Conservation (phyloP, 371 early-diverging fungal species). For the Mucor plumbeus region DNA sequence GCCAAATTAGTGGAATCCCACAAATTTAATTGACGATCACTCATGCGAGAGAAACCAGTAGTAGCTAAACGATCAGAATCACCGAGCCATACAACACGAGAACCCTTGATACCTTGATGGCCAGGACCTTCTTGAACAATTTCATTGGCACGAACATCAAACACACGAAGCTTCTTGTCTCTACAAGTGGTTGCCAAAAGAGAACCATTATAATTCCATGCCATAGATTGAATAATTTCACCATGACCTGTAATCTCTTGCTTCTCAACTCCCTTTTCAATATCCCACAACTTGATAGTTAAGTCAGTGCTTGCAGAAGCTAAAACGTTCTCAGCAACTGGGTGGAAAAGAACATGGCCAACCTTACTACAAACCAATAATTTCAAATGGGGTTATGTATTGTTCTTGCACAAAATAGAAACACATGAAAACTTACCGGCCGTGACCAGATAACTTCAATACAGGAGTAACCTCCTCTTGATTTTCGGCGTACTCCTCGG, state of each 20-base stretch:
- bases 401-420: not conserved
- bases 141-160: conserved; percentile 89
- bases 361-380: conserved; percentile 71
- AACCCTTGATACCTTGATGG: conserved; percentile 97
- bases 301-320: conserved; percentile 91
- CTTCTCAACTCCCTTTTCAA: conserved; percentile 87
- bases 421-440: conserved; percentile 45
- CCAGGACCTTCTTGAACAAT: conserved; percentile 82
- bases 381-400: not conserved
- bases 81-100: conserved; percentile 94
- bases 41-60: conserved; percentile 93
- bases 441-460: conserved; percentile 69
- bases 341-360: conserved; percentile 97
- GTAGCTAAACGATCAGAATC: conserved; percentile 81
- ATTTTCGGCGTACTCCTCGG: conserved; percentile 75
- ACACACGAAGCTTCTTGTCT: conserved; percentile 93
- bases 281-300: conserved; percentile 97
- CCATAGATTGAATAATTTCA: conserved; percentile 90
- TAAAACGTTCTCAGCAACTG: conserved; percentile 92
- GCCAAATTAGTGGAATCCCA: conserved; percentile 84
- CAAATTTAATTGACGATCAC: conserved; percentile 90
- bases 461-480: conserved; percentile 66
- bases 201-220: conserved; percentile 90
- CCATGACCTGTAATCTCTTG: conserved; percentile 90
- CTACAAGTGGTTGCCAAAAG: conserved; percentile 92